Evolutionary conservation across 176 grass and related monocot genomes (phyloP).

Genomic region (Rhipidocladum racemiflorum): DNA sequence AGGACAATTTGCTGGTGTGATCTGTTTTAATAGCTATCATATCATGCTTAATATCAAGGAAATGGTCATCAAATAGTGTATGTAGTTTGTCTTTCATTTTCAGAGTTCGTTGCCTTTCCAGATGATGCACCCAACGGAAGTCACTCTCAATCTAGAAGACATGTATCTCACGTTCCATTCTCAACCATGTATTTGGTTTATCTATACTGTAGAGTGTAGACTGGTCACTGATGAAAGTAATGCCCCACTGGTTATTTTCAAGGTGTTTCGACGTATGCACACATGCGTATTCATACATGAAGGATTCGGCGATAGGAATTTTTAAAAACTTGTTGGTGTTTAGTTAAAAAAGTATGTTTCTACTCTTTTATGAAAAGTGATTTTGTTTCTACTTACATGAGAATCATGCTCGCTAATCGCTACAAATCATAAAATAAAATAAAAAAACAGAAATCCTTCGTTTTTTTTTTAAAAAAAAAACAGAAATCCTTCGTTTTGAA

Average conservation of each 20-base stretch:
- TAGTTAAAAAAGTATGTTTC: neutral
- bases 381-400: neutral
- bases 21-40: neutral
- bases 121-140: conserved; percentile 1
- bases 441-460: neutral
- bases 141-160: conserved; percentile 4
- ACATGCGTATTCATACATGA: neutral
- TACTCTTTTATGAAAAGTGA: neutral
- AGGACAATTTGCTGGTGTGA: neutral
- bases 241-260: neutral
- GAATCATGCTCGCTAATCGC: neutral
- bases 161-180: conserved; percentile 14
- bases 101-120: conserved; percentile 6
- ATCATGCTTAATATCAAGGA: neutral
- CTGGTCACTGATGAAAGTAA: neutral
- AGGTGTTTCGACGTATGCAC: neutral
- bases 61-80: neutral
- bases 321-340: neutral
- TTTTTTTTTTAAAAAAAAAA: neutral
- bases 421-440: neutral
- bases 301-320: neutral
- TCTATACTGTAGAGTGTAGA: neutral
- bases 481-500: neutral
- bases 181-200: neutral
- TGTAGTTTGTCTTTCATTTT: conserved; percentile 41